Percentiles rank a stretch among this genome's conserved stretches.
Conservation (phyloP, 805 yeast species). For the Torulaspora quercuum region DNA sequence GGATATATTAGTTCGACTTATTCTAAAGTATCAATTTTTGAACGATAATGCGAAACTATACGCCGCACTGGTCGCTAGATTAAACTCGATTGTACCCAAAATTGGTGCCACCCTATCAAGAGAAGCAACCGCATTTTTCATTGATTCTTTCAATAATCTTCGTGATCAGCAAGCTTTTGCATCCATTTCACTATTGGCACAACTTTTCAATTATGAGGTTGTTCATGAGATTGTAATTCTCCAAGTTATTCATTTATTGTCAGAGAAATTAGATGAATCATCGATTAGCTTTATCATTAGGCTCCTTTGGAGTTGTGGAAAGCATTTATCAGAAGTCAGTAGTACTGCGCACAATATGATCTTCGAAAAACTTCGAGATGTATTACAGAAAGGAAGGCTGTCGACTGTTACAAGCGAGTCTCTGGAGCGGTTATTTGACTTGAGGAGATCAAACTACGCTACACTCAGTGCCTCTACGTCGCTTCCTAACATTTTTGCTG, state of each 20-base stretch:
- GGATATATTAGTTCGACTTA: conserved; percentile 55
- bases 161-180: conserved; percentile 45
- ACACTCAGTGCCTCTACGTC: conserved; percentile 17
- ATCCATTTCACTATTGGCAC: conserved; percentile 52
- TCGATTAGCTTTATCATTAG: conserved; percentile 53
- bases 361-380: conserved; percentile 55
- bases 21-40: conserved; percentile 52
- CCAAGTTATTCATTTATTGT: conserved; percentile 49
- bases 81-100: conserved; percentile 66
- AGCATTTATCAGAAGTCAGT: conserved; percentile 43
- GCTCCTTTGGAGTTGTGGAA: conserved; percentile 53
- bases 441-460: conserved; percentile 45
- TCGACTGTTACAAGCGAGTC: conserved; percentile 42
- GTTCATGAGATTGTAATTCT: conserved; percentile 50
- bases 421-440: conserved; percentile 51
- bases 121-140: conserved; percentile 57
- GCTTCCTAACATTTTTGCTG: neutral
- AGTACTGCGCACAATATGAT: conserved; percentile 46
- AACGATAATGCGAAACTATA: conserved; percentile 46
- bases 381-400: conserved; percentile 49
- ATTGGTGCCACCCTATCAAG: conserved; percentile 56
- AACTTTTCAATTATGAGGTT: conserved; percentile 61
- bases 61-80: conserved; percentile 54
- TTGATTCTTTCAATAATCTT: conserved; percentile 47
- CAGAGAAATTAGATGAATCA: conserved; percentile 46